A percentile compares a stretch with the other conserved stretches of the same genome.
Conservation (phyloP, 2,329 filamentous ascomycete species). For the Beauveria sp. region DNA sequence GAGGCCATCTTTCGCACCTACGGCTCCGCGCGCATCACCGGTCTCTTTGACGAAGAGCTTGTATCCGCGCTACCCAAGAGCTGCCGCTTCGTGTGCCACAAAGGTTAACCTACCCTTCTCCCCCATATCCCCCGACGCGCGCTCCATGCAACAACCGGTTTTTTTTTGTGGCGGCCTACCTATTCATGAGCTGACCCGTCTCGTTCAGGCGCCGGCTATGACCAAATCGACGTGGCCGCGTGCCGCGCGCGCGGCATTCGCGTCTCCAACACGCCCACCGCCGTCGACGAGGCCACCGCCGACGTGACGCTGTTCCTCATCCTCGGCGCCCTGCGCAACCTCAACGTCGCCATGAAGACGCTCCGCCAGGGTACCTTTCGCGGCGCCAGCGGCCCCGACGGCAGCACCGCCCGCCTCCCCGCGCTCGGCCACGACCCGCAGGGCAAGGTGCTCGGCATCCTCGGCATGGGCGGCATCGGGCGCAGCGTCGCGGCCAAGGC, state of each 20-base stretch:
- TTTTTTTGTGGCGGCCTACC: background rate
- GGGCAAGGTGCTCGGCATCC: constrained; percentile 70
- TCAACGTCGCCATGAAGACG: constrained; percentile 57
- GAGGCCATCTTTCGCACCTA: constrained; percentile 66
- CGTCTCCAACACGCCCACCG: constrained; percentile 75
- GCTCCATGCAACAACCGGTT: background rate
- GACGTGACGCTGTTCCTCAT: constrained; percentile 76
- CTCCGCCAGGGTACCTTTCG: constrained; percentile 63
- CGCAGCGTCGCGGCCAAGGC: constrained; percentile 69
- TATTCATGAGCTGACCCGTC: background rate
- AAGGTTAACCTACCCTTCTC: constrained; percentile 33
- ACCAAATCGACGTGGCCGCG: constrained; percentile 67
- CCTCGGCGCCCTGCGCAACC: constrained; percentile 68
- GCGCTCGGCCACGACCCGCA: constrained; percentile 68
- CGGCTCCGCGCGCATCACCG: constrained; percentile 54
- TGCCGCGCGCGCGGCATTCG: constrained; percentile 59
- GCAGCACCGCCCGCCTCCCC: constrained; percentile 30
- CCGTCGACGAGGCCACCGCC: constrained; percentile 76
- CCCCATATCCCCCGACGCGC: background rate
- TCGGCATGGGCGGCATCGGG: constrained; percentile 84
- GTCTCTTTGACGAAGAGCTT: constrained; percentile 64
- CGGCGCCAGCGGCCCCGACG: constrained; percentile 29
- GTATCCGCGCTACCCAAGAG: constrained; percentile 47
- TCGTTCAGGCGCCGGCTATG: constrained; percentile 67
- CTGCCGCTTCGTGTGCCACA: constrained; percentile 53